Conservation (phyloP, 163 green algal genomes). For the Volvox carteri region DNA sequence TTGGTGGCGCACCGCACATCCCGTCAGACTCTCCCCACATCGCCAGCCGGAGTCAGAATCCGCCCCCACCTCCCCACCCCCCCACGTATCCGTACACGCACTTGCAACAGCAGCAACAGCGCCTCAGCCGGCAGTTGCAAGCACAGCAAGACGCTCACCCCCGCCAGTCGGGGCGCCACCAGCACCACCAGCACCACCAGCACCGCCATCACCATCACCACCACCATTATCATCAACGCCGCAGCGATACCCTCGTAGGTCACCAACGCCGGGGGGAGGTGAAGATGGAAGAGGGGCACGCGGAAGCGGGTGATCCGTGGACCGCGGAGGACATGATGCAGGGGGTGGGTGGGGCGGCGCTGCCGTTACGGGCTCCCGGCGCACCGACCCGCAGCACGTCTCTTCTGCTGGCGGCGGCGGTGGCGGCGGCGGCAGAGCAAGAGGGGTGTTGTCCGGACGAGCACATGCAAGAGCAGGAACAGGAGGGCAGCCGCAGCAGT, state of each 20-base stretch:
- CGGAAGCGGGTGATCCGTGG: background rate
- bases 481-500: slow-evolving; percentile 49
- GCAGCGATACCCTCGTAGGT: background rate
- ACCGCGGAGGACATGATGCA: background rate
- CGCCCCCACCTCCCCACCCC: background rate
- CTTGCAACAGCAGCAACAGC: slow-evolving; percentile 5
- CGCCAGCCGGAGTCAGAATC: no score
- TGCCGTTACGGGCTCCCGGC: background rate
- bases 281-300: background rate
- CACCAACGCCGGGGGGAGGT: background rate
- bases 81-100: background rate
- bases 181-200: slow-evolving; percentile 6
- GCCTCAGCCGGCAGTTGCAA: background rate
- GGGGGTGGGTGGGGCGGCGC: background rate
- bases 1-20: no score
- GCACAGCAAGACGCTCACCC: background rate
- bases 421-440: background rate
- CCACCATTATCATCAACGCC: background rate
- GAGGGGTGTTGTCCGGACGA: background rate
- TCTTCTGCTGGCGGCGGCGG: background rate
- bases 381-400: background rate
- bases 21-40: no score
- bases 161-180: background rate
- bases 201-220: background rate
- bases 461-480: background rate